phyloP scores from a whole-genome alignment of 208 protist species.

The Acanthamoeba castellanii region DNA sequence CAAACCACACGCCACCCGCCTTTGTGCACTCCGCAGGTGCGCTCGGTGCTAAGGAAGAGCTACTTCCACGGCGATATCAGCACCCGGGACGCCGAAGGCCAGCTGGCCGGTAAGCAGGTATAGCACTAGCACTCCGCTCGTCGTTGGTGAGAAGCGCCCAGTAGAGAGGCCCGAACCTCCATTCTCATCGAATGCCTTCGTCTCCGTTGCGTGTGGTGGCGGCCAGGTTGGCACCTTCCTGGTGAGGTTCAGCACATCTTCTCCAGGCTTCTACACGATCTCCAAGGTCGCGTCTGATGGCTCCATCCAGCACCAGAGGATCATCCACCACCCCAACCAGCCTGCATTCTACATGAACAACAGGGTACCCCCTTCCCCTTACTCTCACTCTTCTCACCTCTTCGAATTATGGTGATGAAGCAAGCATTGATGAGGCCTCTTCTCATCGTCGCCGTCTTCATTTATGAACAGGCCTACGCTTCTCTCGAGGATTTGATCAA shows the following conservation, averaged over 20 bases:
- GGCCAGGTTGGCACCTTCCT: constrained; percentile 83
- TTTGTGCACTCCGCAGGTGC: constrained; percentile 13
- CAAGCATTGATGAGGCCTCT: no score
- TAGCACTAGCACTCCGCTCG: background rate
- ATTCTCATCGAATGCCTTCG: background rate
- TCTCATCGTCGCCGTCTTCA: background rate
- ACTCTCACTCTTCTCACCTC: background rate
- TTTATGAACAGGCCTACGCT: constrained; percentile 74
- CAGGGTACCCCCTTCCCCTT: background rate
- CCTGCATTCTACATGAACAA: constrained; percentile 72
- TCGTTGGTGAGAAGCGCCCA: no score
- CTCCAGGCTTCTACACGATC: constrained; percentile 83
- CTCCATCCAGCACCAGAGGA: constrained; percentile 82
- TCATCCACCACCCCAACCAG: constrained; percentile 76
- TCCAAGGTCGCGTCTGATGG: constrained; percentile 82
- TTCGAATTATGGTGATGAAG: no score
- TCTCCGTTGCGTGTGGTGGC: background rate
- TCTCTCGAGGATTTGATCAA: constrained; percentile 80
- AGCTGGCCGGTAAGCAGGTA: constrained; percentile 78
- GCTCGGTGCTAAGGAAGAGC: constrained; percentile 74
- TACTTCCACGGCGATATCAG: constrained; percentile 87
- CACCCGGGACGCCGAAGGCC: constrained; percentile 79
- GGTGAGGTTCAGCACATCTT: constrained; percentile 81
- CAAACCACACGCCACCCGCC: background rate
- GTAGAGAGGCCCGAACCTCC: no score